phyloP scores from a whole-genome alignment of 345 rosid species.

The Melastoma malabathricum region DNA sequence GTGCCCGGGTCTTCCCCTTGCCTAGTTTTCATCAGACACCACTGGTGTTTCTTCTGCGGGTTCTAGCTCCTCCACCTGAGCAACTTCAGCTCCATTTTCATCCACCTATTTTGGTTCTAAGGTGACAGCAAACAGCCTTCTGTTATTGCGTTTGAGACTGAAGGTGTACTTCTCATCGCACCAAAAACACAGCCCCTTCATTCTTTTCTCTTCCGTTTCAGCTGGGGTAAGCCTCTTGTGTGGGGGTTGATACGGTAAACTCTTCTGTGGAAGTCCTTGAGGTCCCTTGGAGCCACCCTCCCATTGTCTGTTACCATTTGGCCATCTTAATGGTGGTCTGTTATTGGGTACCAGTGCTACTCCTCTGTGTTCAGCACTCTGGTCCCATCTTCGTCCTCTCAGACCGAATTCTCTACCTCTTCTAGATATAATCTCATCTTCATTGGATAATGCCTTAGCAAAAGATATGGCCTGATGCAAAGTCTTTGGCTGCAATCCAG shows the following conservation, averaged over 20 bases:
- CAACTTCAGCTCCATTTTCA: no score
- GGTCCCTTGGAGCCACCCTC: no score
- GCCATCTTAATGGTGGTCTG: no score
- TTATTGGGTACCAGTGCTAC: no score
- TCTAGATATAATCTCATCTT: no score
- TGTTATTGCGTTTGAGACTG: neutral
- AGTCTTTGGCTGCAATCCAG: neutral
- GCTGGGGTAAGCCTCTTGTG: neutral
- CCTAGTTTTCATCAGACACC: conserved; percentile 5
- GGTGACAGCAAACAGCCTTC: neutral
- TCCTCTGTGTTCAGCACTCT: no score
- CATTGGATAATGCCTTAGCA: neutral
- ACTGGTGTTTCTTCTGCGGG: conserved; percentile 14
- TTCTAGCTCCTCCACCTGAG: conserved; percentile 2
- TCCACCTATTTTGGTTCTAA: neutral
- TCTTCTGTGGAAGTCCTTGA: no score
- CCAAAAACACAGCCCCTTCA: neutral
- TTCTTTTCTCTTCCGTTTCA: neutral
- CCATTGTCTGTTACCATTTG: no score
- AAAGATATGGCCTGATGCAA: neutral
- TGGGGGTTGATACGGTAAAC: neutral
- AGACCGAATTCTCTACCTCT: no score
- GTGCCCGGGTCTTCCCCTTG: conserved; percentile 9
- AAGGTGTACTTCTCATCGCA: neutral
- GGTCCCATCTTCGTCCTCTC: no score